Evolutionary conservation across 495 filamentous ascomycete species (phyloP).

Genomic region (Diplogelasinospora grovesii): DNA sequence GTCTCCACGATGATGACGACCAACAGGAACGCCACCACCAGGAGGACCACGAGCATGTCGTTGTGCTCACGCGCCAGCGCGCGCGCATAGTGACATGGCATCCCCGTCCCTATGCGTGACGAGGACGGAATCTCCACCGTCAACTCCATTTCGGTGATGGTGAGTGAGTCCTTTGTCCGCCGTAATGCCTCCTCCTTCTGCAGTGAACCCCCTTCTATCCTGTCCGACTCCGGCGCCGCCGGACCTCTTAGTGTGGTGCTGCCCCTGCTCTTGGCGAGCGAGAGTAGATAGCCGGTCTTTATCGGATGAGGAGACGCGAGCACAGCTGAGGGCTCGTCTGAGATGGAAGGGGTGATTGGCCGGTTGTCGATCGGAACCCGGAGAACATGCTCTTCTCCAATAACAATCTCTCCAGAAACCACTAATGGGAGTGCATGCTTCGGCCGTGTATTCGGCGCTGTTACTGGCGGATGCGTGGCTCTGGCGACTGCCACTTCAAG

Average conservation of each 20-base stretch:
- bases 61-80: constrained; percentile 28
- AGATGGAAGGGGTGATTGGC: constrained; percentile 12
- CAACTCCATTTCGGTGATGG: constrained; percentile 13
- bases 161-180: neutral
- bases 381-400: constrained; percentile 11
- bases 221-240: too few relatives aligned
- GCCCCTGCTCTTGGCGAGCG: neutral
- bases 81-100: constrained; percentile 7
- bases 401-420: constrained; percentile 1
- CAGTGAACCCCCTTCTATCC: neutral
- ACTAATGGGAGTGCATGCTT: neutral
- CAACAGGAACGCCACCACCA: constrained; percentile 27
- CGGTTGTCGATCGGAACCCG: constrained; percentile 20
- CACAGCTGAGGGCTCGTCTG: constrained; percentile 3
- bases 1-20: constrained; percentile 31
- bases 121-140: constrained; percentile 3
- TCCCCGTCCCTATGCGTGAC: neutral
- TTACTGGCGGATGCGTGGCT: neutral
- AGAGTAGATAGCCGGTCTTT: constrained; percentile 14
- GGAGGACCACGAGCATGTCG: constrained; percentile 31
- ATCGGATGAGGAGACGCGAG: constrained; percentile 11
- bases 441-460: neutral
- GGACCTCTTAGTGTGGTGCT: too few relatives aligned
- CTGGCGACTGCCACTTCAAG: constrained; percentile 2
- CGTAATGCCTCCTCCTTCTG: neutral